Base-by-base conservation (phyloP, 2,329 filamentous ascomycete species). In the Pezicula carpinea region DNA sequence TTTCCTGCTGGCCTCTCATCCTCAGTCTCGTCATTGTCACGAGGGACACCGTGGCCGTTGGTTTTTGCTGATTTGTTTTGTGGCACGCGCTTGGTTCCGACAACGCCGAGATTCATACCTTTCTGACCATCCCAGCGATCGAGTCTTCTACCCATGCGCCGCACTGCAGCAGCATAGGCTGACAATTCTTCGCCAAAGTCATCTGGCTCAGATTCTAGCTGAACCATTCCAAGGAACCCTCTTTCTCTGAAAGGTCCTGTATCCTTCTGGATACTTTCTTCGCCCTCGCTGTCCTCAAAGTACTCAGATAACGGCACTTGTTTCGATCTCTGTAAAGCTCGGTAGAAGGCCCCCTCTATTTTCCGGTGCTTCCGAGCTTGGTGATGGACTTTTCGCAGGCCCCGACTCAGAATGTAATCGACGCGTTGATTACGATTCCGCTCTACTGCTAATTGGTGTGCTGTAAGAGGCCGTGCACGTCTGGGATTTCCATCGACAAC, bases 391-490 rank as follows among this genome's bases (percentile, higher is more conserved):
- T 74, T 76, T 41, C 85, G 80, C 29, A 92, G 70, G 23, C 85
- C 83, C n/a, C 83, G 80, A 55, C 89, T 84, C 14, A 93, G 77
- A 43, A 89, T 87, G 58, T 90, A 85, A 59, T 90, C 85, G n/a
- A 92, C 87, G 5, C 87, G 82, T 59, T 88, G 81, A 51, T 81
- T 85, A 15, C 88, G 76, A 64, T 91, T 90, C 46, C 83, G 79
- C 64, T 90, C 87, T 1, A 93, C 85, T 0, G 87, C 87, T 33
- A 90, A 72, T 66, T 93, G 88, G 65, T 93, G 88, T 31, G 87
- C 85, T 0, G 88, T 93, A 0, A 89, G 79, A 3, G 87, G 87
- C 1, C 88, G 78, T 7, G 84, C 82, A 61, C 89, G 83, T 48
- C 79, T 71, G 17, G 56, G 39, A 54, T 42, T 63, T 57, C 49